Percentiles rank a stretch among this genome's conserved stretches.
phyloP scores from a whole-genome alignment of 306 rosid genomes.

The Datisca glomerata region DNA sequence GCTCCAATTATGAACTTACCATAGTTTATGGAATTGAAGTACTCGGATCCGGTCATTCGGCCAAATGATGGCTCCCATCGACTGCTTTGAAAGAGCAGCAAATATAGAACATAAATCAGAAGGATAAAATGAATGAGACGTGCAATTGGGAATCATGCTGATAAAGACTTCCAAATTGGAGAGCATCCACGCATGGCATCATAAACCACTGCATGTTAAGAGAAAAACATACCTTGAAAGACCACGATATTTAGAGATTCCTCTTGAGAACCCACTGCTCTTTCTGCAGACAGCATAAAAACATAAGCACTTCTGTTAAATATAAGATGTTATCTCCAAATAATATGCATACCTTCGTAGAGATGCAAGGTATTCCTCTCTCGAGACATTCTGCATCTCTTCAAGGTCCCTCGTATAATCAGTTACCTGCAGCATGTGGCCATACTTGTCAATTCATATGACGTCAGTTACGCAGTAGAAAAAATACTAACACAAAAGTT shows the following conservation, averaged over 20 bases:
- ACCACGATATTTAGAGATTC: constrained; percentile 86
- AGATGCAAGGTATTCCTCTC: constrained; percentile 98
- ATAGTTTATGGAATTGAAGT: constrained; percentile 55
- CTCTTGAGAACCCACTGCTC: constrained; percentile 99
- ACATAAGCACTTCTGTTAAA: constrained; percentile 16
- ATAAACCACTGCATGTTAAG: constrained; percentile 5
- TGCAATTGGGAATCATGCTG: background rate
- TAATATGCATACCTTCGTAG: constrained; percentile 52
- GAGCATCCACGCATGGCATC: background rate
- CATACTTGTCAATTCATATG: constrained; percentile 1
- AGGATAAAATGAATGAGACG: background rate
- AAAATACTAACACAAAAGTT: background rate
- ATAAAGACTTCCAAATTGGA: background rate
- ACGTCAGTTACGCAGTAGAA: background rate
- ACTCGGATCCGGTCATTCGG: constrained; percentile 77
- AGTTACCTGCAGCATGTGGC: constrained; percentile 54
- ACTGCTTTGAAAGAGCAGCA: constrained; percentile 29
- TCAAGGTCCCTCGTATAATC: constrained; percentile 96
- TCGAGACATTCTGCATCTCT: constrained; percentile 87
- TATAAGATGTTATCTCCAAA: constrained; percentile 9
- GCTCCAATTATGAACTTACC: too few relatives aligned
- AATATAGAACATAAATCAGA: constrained; percentile 22
- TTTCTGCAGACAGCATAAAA: constrained; percentile 51
- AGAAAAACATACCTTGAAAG: constrained; percentile 61
- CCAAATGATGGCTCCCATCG: constrained; percentile 89